Conservation (phyloP, 2,329 filamentous ascomycete genomes). For the Tolypocladium sp. region DNA sequence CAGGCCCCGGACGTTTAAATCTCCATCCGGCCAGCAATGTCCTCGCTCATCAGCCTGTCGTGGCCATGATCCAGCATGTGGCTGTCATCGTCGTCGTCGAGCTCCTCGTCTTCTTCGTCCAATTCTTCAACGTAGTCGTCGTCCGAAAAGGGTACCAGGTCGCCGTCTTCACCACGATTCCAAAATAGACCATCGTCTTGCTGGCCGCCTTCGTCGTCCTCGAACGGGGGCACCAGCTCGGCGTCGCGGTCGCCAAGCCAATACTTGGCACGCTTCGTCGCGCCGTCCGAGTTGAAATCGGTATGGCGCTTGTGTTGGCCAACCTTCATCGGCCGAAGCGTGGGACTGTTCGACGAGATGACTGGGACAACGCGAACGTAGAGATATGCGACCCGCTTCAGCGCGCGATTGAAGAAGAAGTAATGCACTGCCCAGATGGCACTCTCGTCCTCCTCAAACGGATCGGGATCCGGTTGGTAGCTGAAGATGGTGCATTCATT, state of each 20-base stretch:
- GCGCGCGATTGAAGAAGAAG: constrained; percentile 92
- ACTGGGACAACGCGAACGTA: constrained; percentile 84
- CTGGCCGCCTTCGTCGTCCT: constrained; percentile 37
- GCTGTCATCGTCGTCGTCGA: constrained; percentile 35
- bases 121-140: constrained; percentile 38
- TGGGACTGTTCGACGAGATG: constrained; percentile 54
- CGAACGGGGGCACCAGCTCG: constrained; percentile 33
- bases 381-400: constrained; percentile 89
- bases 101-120: constrained; percentile 19
- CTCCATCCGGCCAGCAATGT: constrained; percentile 54
- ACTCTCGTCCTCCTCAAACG: constrained; percentile 84
- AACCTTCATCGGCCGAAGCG: constrained; percentile 24
- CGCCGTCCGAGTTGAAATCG: constrained; percentile 23
- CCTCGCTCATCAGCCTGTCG: constrained; percentile 51
- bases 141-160: constrained; percentile 43
- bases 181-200: constrained; percentile 44
- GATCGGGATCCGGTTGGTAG: constrained; percentile 82
- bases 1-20: constrained; percentile 29
- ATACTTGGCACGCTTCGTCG: constrained; percentile 68
- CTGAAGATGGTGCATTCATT: constrained; percentile 84
- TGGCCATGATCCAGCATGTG: constrained; percentile 30
- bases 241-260: constrained; percentile 69
- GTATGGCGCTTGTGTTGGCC: constrained; percentile 15
- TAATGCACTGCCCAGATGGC: constrained; percentile 94
- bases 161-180: constrained; percentile 50